These are phyloP conservation scores for Aethionema arabicum DNA, from an alignment of 345 rosid genomes.

Conservation along the genomic window DNA sequence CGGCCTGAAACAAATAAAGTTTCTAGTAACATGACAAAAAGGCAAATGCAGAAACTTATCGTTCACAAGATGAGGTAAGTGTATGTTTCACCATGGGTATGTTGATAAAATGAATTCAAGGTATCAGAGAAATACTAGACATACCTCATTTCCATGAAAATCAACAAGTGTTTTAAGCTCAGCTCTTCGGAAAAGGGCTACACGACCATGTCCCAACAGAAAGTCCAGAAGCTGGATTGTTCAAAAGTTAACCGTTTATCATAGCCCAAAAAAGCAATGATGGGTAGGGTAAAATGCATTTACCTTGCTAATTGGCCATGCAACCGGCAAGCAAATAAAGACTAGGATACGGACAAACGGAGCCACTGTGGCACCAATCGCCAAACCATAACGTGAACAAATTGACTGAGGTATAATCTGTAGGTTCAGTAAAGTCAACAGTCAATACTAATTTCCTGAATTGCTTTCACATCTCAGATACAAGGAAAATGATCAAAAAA, in stretches of 20 bases:
- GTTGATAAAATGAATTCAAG: neutral
- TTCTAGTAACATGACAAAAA: constrained; percentile 3
- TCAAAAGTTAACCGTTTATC: no score
- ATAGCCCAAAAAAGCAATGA: neutral
- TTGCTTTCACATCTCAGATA: constrained; percentile 9
- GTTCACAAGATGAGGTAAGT: constrained; percentile 12
- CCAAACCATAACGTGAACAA: constrained; percentile 93
- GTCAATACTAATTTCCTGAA: neutral
- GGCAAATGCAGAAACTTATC: constrained; percentile 12
- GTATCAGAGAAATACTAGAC: constrained; percentile 17
- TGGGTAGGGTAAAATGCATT: neutral
- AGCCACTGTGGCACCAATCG: constrained; percentile 86
- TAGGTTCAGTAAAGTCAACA: constrained; percentile 27
- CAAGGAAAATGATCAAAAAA: constrained; percentile 5
- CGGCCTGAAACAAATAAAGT: constrained; percentile 59
- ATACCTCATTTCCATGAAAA: constrained; percentile 93
- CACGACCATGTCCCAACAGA: constrained; percentile 84
- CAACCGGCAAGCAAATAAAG: constrained; percentile 85
- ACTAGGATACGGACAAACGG: constrained; percentile 87
- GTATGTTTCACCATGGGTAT: no score
- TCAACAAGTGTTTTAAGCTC: constrained; percentile 96
- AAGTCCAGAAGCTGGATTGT: constrained; percentile 66
- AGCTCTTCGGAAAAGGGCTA: constrained; percentile 96
- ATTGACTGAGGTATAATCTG: constrained; percentile 95
- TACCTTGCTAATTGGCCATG: constrained; percentile 99